Conservation (phyloP, 2,329 filamentous ascomycete species). For the Apiospora hydei region DNA sequence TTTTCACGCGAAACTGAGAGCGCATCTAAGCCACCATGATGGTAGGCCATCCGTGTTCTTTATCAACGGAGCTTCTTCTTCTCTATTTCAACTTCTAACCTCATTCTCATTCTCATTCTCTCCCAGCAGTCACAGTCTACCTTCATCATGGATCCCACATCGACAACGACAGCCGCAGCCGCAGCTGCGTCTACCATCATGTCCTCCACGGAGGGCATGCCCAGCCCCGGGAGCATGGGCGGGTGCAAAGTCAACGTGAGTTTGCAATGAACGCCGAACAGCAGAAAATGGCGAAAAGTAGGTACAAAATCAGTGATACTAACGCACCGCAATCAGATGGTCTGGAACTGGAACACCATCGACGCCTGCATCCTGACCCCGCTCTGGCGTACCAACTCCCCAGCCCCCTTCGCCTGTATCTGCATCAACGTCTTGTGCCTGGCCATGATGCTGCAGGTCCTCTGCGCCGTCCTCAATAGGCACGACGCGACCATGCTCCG, state of each 20-base stretch:
- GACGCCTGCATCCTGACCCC: slow-evolving; percentile 75
- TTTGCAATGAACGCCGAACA: background rate
- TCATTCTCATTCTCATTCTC: too few relatives aligned
- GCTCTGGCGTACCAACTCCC: slow-evolving; percentile 76
- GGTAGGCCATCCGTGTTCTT: too few relatives aligned
- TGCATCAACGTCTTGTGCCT: slow-evolving; percentile 82
- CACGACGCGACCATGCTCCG: slow-evolving; percentile 73
- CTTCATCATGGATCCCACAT: background rate
- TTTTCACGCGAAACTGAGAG: too few relatives aligned
- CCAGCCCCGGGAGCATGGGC: background rate
- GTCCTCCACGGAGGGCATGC: background rate
- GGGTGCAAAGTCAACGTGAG: background rate
- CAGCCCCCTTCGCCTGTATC: slow-evolving; percentile 77
- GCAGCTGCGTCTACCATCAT: background rate
- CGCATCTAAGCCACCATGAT: too few relatives aligned
- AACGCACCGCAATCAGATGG: slow-evolving; percentile 61
- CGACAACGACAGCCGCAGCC: background rate
- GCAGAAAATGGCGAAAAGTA: too few relatives aligned
- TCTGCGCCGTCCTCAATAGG: slow-evolving; percentile 73
- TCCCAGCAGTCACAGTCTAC: too few relatives aligned
- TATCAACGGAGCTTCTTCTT: too few relatives aligned
- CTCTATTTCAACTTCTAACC: too few relatives aligned
- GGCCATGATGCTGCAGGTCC: slow-evolving; percentile 74
- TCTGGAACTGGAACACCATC: slow-evolving; percentile 81
- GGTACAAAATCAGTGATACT: background rate